Evolutionary conservation across 805 yeast genomes (phyloP).

Genomic region (Lachancea lanzarotensis): DNA sequence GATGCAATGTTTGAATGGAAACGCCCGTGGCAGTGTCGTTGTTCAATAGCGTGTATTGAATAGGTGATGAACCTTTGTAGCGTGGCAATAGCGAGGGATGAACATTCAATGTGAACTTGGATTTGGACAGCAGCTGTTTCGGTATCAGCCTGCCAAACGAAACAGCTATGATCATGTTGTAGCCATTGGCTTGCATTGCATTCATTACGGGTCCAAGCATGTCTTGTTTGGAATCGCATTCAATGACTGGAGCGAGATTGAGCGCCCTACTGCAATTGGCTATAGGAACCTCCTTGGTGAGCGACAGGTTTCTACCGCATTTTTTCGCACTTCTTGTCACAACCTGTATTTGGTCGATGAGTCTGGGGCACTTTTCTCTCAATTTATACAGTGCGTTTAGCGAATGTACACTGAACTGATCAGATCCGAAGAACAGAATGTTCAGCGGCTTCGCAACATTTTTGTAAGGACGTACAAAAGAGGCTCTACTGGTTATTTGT

Average conservation of each 20-base stretch:
- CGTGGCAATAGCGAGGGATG: slow-evolving; percentile 87
- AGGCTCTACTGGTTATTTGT: background rate
- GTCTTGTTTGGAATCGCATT: slow-evolving; percentile 21
- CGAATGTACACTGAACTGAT: slow-evolving; percentile 55
- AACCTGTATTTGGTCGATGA: slow-evolving; percentile 43
- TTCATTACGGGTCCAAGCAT: slow-evolving; percentile 15
- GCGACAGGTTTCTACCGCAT: slow-evolving; percentile 51
- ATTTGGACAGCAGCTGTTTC: slow-evolving; percentile 39
- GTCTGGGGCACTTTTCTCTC: slow-evolving; percentile 10
- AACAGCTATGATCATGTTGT: slow-evolving; percentile 78
- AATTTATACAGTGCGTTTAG: slow-evolving; percentile 36
- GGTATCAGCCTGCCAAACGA: slow-evolving; percentile 87
- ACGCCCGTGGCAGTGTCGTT: slow-evolving; percentile 67
- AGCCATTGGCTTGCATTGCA: slow-evolving; percentile 20
- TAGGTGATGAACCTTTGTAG: slow-evolving; percentile 84
- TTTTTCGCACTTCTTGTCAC: slow-evolving; percentile 58
- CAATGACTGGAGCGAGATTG: slow-evolving; percentile 25
- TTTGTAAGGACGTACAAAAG: background rate
- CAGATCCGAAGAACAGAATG: slow-evolving; percentile 75
- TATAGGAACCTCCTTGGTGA: slow-evolving; percentile 48
- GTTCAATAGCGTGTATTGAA: slow-evolving; percentile 70
- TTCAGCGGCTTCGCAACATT: slow-evolving; percentile 16
- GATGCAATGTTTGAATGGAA: slow-evolving; percentile 84
- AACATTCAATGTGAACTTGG: slow-evolving; percentile 68
- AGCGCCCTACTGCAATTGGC: slow-evolving; percentile 35